Percentiles rank a stretch among this genome's conserved stretches.
Conservation (phyloP, 129 eudicot genomes). For the sunflower (Helianthus annuus) region DNA sequence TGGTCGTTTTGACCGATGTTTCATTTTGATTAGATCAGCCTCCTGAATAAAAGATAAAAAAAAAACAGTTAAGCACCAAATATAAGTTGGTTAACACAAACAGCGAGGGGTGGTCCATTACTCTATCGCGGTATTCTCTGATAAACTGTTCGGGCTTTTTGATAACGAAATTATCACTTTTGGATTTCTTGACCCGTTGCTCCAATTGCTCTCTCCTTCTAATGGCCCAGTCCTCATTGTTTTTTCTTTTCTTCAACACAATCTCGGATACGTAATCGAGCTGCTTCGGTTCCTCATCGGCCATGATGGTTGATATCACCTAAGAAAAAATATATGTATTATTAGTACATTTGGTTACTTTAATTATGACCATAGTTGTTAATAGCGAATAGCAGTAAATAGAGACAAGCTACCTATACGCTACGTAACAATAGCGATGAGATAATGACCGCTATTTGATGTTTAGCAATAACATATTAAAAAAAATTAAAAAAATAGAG, state of each 20-base stretch:
- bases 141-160: conserved; percentile 84
- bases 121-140: conserved; percentile 70
- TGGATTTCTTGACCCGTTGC: conserved; percentile 61
- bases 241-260: conserved; percentile 83
- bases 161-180: conserved; percentile 47
- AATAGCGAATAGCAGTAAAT: no score
- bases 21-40: conserved; percentile 77
- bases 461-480: no score
- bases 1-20: conserved; percentile 53
- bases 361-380: no score
- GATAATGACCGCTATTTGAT: no score
- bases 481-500: no score
- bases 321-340: neutral
- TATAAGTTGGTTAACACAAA: no score
- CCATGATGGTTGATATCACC: conserved; percentile 41
- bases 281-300: conserved; percentile 50
- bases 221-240: conserved; percentile 86
- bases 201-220: conserved; percentile 70
- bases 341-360: no score
- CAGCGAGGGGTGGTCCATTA: conserved; percentile 2
- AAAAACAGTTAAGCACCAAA: neutral
- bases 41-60: conserved; percentile 46
- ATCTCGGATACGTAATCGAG: conserved; percentile 63
- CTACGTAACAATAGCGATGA: no score
- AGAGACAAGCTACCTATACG: no score